Percentiles rank a stretch among this genome's conserved stretches.
phyloP scores from a whole-genome alignment of 2,329 filamentous ascomycete genomes.

The Cercospora brassicicola region DNA sequence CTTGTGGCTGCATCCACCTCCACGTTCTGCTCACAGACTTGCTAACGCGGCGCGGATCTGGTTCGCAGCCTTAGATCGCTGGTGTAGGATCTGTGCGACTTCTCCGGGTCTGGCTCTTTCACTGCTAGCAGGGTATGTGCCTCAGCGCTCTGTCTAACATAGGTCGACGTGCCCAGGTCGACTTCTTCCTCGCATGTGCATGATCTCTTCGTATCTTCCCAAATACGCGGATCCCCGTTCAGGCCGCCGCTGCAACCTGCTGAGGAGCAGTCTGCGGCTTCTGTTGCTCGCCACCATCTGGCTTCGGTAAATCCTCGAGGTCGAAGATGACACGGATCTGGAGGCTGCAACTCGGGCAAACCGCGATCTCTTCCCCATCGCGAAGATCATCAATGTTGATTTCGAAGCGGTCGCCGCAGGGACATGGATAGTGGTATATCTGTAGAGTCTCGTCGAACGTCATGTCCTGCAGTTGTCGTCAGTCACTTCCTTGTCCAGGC shows the following conservation, averaged over 20 bases:
- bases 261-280: conserved; percentile 12
- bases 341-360: conserved; percentile 94
- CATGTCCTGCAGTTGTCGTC: conserved; percentile 64
- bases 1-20: neutral
- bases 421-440: conserved; percentile 94
- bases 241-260: conserved; percentile 18
- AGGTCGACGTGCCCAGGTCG: neutral
- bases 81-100: neutral
- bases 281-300: conserved; percentile 34
- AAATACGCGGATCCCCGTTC: conserved; percentile 13
- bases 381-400: conserved; percentile 80
- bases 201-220: neutral
- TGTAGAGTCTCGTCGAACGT: conserved; percentile 78
- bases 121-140: neutral
- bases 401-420: conserved; percentile 95
- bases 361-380: conserved; percentile 90
- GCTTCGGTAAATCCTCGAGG: conserved; percentile 55
- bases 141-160: neutral
- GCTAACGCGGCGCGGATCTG: neutral
- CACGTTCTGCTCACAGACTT: neutral
- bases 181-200: neutral
- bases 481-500: neutral
- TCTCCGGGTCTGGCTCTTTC: neutral
- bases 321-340: conserved; percentile 97
- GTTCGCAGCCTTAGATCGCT: neutral